These are phyloP conservation scores for Fusarium nelsonii DNA, from an alignment of 2,329 filamentous ascomycete species.

Conservation along the genomic window DNA sequence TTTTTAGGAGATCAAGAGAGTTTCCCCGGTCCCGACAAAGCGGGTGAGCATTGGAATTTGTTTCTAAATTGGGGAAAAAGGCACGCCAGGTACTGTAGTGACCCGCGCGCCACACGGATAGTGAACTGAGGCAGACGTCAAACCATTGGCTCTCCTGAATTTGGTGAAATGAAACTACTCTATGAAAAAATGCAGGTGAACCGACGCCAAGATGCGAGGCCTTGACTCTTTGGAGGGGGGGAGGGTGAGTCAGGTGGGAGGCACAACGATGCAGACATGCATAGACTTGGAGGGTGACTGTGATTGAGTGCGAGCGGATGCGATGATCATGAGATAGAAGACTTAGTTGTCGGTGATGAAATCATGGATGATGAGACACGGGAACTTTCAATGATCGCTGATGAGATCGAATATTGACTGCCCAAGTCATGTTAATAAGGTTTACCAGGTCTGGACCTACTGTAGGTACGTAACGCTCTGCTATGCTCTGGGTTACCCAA, in stretches of 20 bases:
- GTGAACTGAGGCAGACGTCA: constrained; percentile 11
- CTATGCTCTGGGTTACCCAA: too few relatives aligned
- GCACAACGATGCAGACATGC: background rate
- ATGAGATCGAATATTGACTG: background rate
- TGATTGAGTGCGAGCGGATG: background rate
- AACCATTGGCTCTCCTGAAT: constrained; percentile 37
- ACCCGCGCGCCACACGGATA: constrained; percentile 32
- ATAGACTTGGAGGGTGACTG: background rate
- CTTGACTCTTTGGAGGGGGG: constrained; percentile 5
- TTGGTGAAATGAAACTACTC: constrained; percentile 32
- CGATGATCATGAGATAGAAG: background rate
- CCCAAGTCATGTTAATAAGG: constrained; percentile 4
- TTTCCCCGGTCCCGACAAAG: background rate
- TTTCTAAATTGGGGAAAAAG: constrained; percentile 3
- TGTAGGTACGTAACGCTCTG: background rate
- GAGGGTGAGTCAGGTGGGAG: constrained; percentile 21
- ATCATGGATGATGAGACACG: background rate
- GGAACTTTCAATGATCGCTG: background rate
- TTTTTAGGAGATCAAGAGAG: background rate
- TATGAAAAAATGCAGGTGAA: constrained; percentile 6
- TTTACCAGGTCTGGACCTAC: constrained; percentile 1
- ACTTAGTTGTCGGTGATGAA: background rate
- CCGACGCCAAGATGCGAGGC: constrained; percentile 21
- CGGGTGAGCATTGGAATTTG: constrained; percentile 3
- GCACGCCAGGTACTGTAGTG: constrained; percentile 33